phyloP scores from a whole-genome alignment of 768 basidiomycete genomes.

The Tricholoma saponaceum region DNA sequence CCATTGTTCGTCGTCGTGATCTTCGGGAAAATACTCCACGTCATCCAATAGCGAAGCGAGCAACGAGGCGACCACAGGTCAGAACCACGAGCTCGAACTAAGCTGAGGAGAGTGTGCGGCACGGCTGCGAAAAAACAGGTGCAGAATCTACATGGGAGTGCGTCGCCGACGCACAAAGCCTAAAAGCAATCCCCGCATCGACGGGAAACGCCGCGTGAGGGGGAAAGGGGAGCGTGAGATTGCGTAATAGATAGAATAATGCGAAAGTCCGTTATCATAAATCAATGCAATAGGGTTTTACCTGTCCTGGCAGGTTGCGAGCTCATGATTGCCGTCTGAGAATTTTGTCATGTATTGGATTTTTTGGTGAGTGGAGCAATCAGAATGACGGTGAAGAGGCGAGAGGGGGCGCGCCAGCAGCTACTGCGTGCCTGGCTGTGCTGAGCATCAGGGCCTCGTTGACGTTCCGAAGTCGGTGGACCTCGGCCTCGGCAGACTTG shows the following conservation, averaged over 20 bases:
- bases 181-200: slow-evolving; percentile 27
- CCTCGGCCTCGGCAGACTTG: slow-evolving; percentile 76
- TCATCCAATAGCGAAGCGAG: slow-evolving; percentile 15
- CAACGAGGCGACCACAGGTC: slow-evolving; percentile 38
- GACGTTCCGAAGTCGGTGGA: slow-evolving; percentile 75
- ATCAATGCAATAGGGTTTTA: slow-evolving; percentile 43
- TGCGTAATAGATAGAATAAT: slow-evolving; percentile 44
- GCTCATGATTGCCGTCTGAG: slow-evolving; percentile 30
- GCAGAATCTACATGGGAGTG: slow-evolving; percentile 26
- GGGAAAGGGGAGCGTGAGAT: slow-evolving; percentile 33
- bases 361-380: slow-evolving; percentile 9
- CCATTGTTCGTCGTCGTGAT: slow-evolving; percentile 46
- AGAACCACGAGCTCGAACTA: slow-evolving; percentile 23
- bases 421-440: slow-evolving; percentile 63
- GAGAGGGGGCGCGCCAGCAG: slow-evolving; percentile 22
- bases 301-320: slow-evolving; percentile 57
- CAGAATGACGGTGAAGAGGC: slow-evolving; percentile 17
- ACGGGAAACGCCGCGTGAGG: slow-evolving; percentile 20
- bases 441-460: slow-evolving; percentile 89
- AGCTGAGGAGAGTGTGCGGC: slow-evolving; percentile 40
- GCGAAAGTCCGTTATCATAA: slow-evolving; percentile 49
- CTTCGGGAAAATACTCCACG: slow-evolving; percentile 26
- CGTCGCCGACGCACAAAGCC: slow-evolving; percentile 33
- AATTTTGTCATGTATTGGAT: slow-evolving; percentile 15
- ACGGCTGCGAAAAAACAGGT: slow-evolving; percentile 49